Evolutionary conservation across 805 yeast genomes (phyloP).

Genomic region (Wickerhamiella spandovensis): DNA sequence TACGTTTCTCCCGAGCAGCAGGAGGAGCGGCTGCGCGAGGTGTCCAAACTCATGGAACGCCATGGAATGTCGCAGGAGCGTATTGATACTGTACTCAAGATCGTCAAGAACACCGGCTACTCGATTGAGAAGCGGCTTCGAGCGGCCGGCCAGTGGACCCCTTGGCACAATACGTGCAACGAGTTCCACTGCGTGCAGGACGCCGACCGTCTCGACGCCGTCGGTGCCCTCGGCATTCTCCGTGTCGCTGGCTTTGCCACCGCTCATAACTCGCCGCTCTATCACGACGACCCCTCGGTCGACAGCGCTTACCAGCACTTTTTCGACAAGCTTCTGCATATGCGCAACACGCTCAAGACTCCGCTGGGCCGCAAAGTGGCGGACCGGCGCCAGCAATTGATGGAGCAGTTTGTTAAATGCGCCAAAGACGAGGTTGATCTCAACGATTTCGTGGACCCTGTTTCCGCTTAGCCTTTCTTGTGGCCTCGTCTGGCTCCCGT

Average conservation of each 20-base stretch:
- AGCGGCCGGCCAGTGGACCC: constrained; percentile 17
- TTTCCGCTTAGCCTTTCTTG: background rate
- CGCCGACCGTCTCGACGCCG: constrained; percentile 31
- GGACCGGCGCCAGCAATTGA: constrained; percentile 13
- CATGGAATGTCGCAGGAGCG: constrained; percentile 11
- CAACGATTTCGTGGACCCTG: background rate
- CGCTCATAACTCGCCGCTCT: constrained; percentile 19
- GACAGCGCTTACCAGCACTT: constrained; percentile 22
- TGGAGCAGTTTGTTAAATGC: constrained; percentile 12
- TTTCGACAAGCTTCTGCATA: constrained; percentile 22
- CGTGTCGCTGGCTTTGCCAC: constrained; percentile 25
- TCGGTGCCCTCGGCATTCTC: constrained; percentile 26
- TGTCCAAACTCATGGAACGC: constrained; percentile 6
- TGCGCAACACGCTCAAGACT: constrained; percentile 21
- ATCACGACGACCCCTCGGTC: constrained; percentile 8
- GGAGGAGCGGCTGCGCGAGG: constrained; percentile 8
- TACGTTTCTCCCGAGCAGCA: constrained; percentile 12
- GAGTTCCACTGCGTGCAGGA: constrained; percentile 27
- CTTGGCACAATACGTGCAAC: constrained; percentile 22
- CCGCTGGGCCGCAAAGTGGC: constrained; percentile 16
- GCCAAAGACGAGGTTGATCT: constrained; percentile 9
- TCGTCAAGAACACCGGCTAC: constrained; percentile 20
- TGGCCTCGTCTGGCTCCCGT: background rate
- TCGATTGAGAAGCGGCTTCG: constrained; percentile 18
- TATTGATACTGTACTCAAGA: constrained; percentile 12